A percentile compares a stretch with the other conserved stretches of the same genome.
Evolutionary conservation across 1,139 yeast species (phyloP).

Genomic region (Geotrichum reessii): DNA sequence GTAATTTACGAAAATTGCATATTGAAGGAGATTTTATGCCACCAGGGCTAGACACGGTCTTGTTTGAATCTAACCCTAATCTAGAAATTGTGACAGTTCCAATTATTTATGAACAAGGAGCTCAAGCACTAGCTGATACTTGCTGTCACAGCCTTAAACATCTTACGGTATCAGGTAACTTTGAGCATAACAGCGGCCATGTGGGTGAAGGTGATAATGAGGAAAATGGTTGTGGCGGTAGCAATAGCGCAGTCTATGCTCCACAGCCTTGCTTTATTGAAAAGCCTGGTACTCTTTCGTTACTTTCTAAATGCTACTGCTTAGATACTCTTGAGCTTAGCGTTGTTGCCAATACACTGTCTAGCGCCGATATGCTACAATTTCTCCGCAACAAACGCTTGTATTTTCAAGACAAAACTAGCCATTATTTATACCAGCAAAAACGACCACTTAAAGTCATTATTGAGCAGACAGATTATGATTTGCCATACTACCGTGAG

Average conservation of each 20-base stretch:
- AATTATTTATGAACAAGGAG: not conserved
- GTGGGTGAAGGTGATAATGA: not conserved
- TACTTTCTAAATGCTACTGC: conserved; percentile 2
- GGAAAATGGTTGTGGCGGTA: not conserved
- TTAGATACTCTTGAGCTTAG: not conserved
- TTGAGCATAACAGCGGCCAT: not conserved
- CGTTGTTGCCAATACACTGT: not conserved
- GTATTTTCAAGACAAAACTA: not conserved
- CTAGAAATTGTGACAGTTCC: conserved; percentile 1
- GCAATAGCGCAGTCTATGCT: not conserved
- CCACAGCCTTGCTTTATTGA: conserved; percentile 1
- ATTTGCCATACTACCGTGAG: conserved; percentile 1
- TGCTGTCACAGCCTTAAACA: conserved; percentile 2
- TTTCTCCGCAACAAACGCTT: not conserved
- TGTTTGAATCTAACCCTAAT: conserved; percentile 6
- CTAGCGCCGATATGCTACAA: conserved; percentile 3
- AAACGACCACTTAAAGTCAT: not conserved
- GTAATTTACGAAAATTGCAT: conserved; percentile 1
- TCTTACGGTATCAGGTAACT: not conserved
- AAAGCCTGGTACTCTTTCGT: not conserved
- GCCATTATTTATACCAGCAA: not conserved
- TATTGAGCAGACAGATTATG: conserved; percentile 7
- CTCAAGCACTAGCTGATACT: conserved; percentile 2
- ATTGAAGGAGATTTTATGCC: conserved; percentile 11
- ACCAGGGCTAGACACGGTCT: not conserved